Base-by-base conservation (phyloP, 176 grass and related monocot species). In the Carex myosuroides region DNA sequence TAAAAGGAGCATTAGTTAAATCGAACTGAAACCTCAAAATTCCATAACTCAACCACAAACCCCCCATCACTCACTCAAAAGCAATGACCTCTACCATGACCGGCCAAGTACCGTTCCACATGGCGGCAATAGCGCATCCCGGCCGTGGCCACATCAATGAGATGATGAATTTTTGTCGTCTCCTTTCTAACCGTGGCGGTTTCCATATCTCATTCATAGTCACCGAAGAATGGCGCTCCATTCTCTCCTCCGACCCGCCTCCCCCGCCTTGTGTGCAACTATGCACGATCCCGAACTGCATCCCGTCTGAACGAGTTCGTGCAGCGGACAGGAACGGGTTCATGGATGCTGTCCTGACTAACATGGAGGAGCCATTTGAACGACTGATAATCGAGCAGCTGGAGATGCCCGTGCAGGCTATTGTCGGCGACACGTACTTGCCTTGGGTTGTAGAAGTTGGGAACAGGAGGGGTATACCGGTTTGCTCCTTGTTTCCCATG, bases 141-240 rank as follows among this genome's bases (percentile, higher is more conserved):
- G 94, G 92, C 59, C 83, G 87, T 0, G 89, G 92, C 67, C 94
- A 97, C 89, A 14, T 97, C 13, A 92, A 94, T 81, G 83, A 89
- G 8, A 88, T 94, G 84, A 73, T 97, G 60, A 88, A 75, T 87
- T 87, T 97, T 53, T 88, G 87, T 78, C 77, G 89, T 52, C 60
- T 88, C 65, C 88, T 97, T 21, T 60, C 87, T 20, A 68, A 88
- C 50, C 78, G 70, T 22, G 30, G 82, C 18, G 14, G 74, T 84
- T 48, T 92, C 80, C 16, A 35, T 8, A 63, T 84, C 58, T 86
- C 90, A 20, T 82, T 88, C 26, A n/a, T 83, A 18, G 63, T 93
- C 46, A 81, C 89, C 0, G 87, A 92, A 61, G 91, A 97, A 81
- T 92, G 88, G 91, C 80, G 76, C 86, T 80, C 71, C 84, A 77